A percentile compares a stretch with the other conserved stretches of the same genome.
Conservation (phyloP, 2,329 filamentous ascomycete genomes). For the Diatrype stigma region DNA sequence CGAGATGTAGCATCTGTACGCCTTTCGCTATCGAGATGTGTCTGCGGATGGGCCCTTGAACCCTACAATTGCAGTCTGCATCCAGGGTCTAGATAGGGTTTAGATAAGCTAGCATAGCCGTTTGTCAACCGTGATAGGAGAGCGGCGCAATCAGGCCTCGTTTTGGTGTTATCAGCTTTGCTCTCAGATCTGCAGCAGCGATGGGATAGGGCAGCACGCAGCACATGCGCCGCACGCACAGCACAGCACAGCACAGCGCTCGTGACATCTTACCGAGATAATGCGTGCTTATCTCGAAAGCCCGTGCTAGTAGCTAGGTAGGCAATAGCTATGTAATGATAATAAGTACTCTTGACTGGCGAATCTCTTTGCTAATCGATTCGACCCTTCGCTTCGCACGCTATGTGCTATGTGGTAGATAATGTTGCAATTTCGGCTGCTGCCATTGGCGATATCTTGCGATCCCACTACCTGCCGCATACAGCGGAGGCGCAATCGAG, state of each 20-base stretch:
- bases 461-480: constrained; percentile 16
- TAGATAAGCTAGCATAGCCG: neutral
- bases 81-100: neutral
- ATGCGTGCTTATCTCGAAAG: neutral
- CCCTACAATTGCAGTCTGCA: neutral
- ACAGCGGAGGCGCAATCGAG: constrained; percentile 9
- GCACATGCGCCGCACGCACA: too few species aligned
- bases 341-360: too few species aligned
- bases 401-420: neutral
- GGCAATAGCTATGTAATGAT: too few species aligned
- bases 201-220: neutral
- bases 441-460: neutral
- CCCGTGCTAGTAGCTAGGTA: too few species aligned
- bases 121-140: too few species aligned
- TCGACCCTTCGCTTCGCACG: too few species aligned
- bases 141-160: neutral
- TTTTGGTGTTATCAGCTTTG: neutral
- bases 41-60: neutral
- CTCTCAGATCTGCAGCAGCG: neutral
- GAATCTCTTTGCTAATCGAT: neutral
- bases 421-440: neutral
- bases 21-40: neutral
- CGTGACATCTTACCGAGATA: neutral
- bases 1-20: too few species aligned
- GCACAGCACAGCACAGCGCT: neutral